Evolutionary conservation across 371 early-diverging fungal genomes (phyloP).

Genomic region (Mucor piriformis): DNA sequence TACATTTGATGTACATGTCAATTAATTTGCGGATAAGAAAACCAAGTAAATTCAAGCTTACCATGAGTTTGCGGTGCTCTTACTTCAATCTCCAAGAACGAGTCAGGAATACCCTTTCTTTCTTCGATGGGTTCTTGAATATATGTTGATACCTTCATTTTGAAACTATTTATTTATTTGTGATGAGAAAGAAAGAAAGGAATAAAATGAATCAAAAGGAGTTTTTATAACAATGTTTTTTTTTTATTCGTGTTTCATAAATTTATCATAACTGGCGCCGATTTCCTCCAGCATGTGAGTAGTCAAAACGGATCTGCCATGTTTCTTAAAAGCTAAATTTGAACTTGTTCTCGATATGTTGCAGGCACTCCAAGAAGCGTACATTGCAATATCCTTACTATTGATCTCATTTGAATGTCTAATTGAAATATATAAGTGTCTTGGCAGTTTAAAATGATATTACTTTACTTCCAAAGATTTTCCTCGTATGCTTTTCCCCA

Average conservation of each 20-base stretch:
- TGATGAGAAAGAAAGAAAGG: not conserved
- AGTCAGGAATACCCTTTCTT: slow-evolving; percentile 91
- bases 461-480: slow-evolving; percentile 59
- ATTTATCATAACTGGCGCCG: slow-evolving; percentile 52
- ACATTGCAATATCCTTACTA: slow-evolving; percentile 56
- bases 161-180: slow-evolving; percentile 1
- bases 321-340: slow-evolving; percentile 66
- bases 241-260: slow-evolving; percentile 22
- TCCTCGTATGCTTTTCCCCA: slow-evolving; percentile 78
- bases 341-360: slow-evolving; percentile 68
- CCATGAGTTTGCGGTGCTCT: slow-evolving; percentile 89
- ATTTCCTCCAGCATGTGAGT: slow-evolving; percentile 76
- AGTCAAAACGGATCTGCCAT: slow-evolving; percentile 74
- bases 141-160: slow-evolving; percentile 17
- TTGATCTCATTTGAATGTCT: slow-evolving; percentile 49
- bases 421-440: slow-evolving; percentile 3
- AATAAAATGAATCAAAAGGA: not conserved
- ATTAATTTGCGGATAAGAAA: not conserved
- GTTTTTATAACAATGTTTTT: slow-evolving; percentile 5
- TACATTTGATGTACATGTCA: not conserved
- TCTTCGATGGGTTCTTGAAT: slow-evolving; percentile 70
- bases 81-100: slow-evolving; percentile 95
- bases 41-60: slow-evolving; percentile 20
- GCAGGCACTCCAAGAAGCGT: slow-evolving; percentile 78
- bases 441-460: not conserved